Evolutionary conservation across 2,329 filamentous ascomycete genomes (phyloP).

Genomic region (Cladorrhinum sp.): DNA sequence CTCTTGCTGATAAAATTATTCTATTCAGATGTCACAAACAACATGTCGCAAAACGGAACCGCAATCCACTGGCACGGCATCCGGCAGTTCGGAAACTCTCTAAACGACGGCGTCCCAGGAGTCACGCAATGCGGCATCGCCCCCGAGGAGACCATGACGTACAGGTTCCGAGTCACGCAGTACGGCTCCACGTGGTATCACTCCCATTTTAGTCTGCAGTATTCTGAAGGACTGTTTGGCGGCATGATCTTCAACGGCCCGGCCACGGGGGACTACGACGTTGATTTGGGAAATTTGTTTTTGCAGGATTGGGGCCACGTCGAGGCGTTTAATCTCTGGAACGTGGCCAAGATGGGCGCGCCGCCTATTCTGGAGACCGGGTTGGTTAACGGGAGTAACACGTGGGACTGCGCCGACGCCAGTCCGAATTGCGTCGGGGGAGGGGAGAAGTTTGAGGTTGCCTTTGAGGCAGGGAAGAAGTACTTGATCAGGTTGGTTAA

Average conservation of each 20-base stretch:
- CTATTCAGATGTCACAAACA: slow-evolving; percentile 32
- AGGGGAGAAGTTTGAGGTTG: slow-evolving; percentile 21
- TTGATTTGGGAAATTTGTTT: slow-evolving; percentile 46
- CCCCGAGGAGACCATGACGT: slow-evolving; percentile 33
- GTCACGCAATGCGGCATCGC: slow-evolving; percentile 42
- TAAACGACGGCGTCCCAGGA: slow-evolving; percentile 38
- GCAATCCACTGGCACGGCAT: slow-evolving; percentile 41
- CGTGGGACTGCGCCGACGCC: slow-evolving; percentile 22
- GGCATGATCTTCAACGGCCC: slow-evolving; percentile 47
- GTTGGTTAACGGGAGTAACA: slow-evolving; percentile 43
- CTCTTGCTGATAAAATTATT: no score
- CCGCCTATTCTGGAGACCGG: slow-evolving; percentile 44
- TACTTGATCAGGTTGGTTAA: slow-evolving; percentile 47
- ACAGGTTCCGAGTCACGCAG: slow-evolving; percentile 34
- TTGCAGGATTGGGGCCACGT: slow-evolving; percentile 49
- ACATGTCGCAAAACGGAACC: slow-evolving; percentile 35
- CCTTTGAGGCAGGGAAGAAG: slow-evolving; percentile 20
- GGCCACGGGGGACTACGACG: slow-evolving; percentile 44
- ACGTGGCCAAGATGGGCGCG: slow-evolving; percentile 23
- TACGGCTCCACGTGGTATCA: slow-evolving; percentile 41
- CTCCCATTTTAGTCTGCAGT: slow-evolving; percentile 35
- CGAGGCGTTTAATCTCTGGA: slow-evolving; percentile 24
- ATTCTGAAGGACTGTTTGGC: slow-evolving; percentile 44
- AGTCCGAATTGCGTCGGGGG: slow-evolving; percentile 7
- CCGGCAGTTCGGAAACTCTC: slow-evolving; percentile 34